A percentile compares a stretch with the other conserved stretches of the same genome.
Evolutionary conservation across 2,329 filamentous ascomycete genomes (phyloP).

Genomic region (Ilyonectria sp.): DNA sequence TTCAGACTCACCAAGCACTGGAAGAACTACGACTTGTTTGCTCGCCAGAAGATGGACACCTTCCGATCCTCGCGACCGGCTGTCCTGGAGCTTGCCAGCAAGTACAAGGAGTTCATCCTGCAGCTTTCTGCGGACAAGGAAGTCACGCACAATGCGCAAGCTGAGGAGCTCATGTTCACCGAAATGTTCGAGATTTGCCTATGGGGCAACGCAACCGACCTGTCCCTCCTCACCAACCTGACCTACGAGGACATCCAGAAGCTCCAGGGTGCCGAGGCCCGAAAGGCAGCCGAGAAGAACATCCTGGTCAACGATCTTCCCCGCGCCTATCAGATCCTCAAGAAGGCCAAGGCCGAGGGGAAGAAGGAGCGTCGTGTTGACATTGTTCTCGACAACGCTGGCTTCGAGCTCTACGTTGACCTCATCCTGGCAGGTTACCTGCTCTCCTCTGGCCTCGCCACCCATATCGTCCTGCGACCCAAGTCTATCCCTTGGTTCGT

Average conservation of each 20-base stretch:
- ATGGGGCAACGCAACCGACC: conserved; percentile 97
- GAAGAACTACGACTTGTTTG: conserved; percentile 92
- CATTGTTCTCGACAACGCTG: conserved; percentile 96
- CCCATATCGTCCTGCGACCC: conserved; percentile 88
- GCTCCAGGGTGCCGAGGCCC: conserved; percentile 88
- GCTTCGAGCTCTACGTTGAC: conserved; percentile 97
- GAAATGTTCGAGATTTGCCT: conserved; percentile 98
- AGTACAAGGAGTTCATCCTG: conserved; percentile 81
- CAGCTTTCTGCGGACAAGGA: conserved; percentile 72
- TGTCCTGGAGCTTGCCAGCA: conserved; percentile 84
- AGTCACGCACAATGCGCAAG: conserved; percentile 71
- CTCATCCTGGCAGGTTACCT: conserved; percentile 93
- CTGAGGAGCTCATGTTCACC: conserved; percentile 84
- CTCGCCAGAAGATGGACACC: conserved; percentile 89
- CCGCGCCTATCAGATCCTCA: conserved; percentile 78
- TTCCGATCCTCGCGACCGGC: conserved; percentile 93
- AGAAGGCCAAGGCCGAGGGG: conserved; percentile 73
- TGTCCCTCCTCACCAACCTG: conserved; percentile 90
- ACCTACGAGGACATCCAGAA: conserved; percentile 98
- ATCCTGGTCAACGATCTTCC: conserved; percentile 90
- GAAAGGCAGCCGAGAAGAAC: conserved; percentile 91
- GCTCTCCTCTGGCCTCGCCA: conserved; percentile 87
- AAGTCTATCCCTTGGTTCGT: conserved; percentile 99
- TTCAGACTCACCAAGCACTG: conserved; percentile 86
- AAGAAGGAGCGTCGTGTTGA: conserved; percentile 85